Percentiles rank a stretch among this genome's conserved stretches.
These are phyloP conservation scores for Emmonsiellopsis sp. DNA, from an alignment of 2,329 filamentous ascomycete genomes.

Conservation along the genomic window DNA sequence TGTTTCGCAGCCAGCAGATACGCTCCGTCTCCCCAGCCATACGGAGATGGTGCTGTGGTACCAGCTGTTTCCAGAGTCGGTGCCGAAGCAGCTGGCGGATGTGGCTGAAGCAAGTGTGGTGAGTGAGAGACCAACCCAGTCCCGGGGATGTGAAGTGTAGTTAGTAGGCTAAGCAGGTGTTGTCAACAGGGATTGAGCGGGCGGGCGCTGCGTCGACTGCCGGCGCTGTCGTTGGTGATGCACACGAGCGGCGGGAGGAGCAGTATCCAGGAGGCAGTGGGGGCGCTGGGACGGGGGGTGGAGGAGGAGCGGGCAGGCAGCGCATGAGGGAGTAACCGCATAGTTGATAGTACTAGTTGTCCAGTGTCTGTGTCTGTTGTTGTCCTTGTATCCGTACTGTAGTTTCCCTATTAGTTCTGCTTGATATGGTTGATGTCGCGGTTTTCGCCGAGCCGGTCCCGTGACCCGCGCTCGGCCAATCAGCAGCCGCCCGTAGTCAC, in stretches of 20 bases:
- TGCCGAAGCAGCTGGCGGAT: conserved; percentile 20
- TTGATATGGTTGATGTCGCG: not conserved
- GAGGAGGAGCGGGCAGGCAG: conserved; percentile 20
- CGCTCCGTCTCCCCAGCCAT: conserved; percentile 17
- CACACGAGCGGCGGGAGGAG: conserved; percentile 27
- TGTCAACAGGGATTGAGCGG: conserved; percentile 29
- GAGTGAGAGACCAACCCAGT: conserved; percentile 13
- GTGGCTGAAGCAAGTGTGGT: conserved; percentile 20
- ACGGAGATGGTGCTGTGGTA: conserved; percentile 22
- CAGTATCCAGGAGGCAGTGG: conserved; percentile 27
- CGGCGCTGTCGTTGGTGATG: conserved; percentile 32
- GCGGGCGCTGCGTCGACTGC: conserved; percentile 32
- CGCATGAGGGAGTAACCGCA: conserved; percentile 9
- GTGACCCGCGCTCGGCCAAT: conserved; percentile 9
- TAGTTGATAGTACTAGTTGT: not conserved
- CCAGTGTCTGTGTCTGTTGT: not conserved
- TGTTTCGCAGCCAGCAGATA: conserved; percentile 15
- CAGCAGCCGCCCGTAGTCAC: conserved; percentile 4
- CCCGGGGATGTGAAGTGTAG: too few relatives aligned
- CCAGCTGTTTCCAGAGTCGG: conserved; percentile 18
- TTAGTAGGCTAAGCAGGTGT: conserved; percentile 4
- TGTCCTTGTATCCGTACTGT: too few relatives aligned
- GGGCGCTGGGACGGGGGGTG: conserved; percentile 27
- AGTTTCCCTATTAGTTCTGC: not conserved
- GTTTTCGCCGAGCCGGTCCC: conserved; percentile 5